Percentiles rank a stretch among this genome's conserved stretches.
These are phyloP conservation scores for Phellinidium pouzarii DNA, from an alignment of 1,284 basidiomycete species.

Conservation along the genomic window DNA sequence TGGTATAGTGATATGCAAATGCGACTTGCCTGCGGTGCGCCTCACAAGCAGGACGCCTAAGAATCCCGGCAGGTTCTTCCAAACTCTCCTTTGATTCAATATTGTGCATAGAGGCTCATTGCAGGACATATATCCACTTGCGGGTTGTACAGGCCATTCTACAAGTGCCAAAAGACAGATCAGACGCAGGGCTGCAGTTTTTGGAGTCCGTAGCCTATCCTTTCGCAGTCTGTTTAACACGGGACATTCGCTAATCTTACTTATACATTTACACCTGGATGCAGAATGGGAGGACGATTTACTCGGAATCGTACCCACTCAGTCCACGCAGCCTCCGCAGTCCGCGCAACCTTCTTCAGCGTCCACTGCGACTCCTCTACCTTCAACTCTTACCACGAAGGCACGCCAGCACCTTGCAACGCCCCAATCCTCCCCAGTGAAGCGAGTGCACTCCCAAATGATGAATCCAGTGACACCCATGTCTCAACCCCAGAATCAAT, in stretches of 20 bases:
- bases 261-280: background rate
- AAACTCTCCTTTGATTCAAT: background rate
- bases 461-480: background rate
- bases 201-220: constrained; percentile 8
- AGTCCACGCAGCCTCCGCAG: background rate
- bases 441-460: constrained; percentile 8
- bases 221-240: background rate
- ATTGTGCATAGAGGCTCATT: background rate
- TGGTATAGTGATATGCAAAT: background rate
- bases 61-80: constrained; percentile 3
- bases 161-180: background rate
- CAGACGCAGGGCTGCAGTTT: constrained; percentile 6
- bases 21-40: background rate
- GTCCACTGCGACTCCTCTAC: background rate
- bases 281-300: constrained; percentile 17
- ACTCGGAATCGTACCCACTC: background rate
- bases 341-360: background rate
- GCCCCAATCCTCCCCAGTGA: background rate
- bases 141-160: constrained; percentile 9
- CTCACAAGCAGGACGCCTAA: background rate
- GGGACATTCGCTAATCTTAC: background rate
- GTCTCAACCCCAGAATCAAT: background rate
- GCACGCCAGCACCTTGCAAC: background rate
- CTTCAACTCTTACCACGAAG: background rate
- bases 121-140: background rate